Evolutionary conservation across 345 rosid genomes (phyloP), one percentile per base, ranked within the genome.

Genomic region (Camelina laxa): DNA sequence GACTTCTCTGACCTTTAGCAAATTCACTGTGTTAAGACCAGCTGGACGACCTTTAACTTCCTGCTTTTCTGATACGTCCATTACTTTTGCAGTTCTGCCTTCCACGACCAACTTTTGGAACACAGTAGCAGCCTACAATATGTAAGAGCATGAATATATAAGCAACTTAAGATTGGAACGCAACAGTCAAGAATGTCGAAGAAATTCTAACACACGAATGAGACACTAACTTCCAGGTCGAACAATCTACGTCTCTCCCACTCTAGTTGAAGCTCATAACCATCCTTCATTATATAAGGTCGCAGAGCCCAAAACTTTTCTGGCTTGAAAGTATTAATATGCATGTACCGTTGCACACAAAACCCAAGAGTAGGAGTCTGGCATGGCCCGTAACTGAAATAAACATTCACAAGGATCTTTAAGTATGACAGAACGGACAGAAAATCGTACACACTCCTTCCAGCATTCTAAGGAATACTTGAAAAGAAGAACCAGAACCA

Each of bases 361-460:
- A 91, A 94, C 74, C 98, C 98, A 69, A 94, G 98, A 12, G 97
- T 94, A 60, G 95, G 98, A 72, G 96, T 91, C 84, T 94, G 98
- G 75, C 96, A 90, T 56, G 98, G 98, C 39, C 98, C 97, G 71
- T 94, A 91, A 35, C 98, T 93, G 93, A 71, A 84, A 88, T 20
- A 83, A 77, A 69, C 53, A 82, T 50, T 58, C 58, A 45, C 21
- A 19, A 71, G 41, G 39, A 78, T 65, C 76, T 57, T 44, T 56
- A 24, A 50, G 65, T 53, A 36, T 59, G 19, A 44, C 36, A 55
- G 39, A 71, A 24, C 4, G 54, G 63, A 49, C 47, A 70, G 15
- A 14, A 60, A 39, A 39, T 61, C 16, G 17, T 12, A 12, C 55
- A 12, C 10, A 14, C 20, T 60, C 38, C 61, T 36, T 50, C 41